Base-by-base conservation (phyloP, 768 basidiomycete genomes). In the Psilocybe cyanescens region DNA sequence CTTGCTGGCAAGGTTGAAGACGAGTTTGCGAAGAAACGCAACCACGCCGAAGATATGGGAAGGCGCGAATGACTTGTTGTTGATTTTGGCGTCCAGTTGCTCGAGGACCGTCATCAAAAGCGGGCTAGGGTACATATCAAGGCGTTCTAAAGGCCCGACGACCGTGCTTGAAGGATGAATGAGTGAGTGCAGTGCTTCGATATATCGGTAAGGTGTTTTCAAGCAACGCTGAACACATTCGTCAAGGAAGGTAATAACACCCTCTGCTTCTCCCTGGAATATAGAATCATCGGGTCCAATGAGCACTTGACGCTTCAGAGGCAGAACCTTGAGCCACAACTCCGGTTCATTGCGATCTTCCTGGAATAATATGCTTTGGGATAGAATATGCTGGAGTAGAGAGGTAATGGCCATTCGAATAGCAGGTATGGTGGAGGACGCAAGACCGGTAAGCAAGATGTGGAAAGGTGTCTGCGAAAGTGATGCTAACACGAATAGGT, bases 191-290 rank as follows among this genome's bases (percentile, higher is more conserved):
- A 88, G 74, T 24, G 88, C 88, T 67, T 97, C 95, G 56, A 97
- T 80, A 70, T 97, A 98, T 30, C 86, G 83, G 71, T 95, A 92
- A 0, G 94, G 92, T 2, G 89, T 90, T 73, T 91, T 94, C 64
- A 89, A 70, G 66, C 90, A 95, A 16, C 92, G 82, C 59, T 90
- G 88, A 2, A 91, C 80, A 68, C 94, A 97, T 54, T 95, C 94
- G 64, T 98, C 96, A 9, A 97, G 67, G 75, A 97, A 95, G 0
- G 74, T 60, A 16, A 90, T 75, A 29, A 89, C 83, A 46, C 79
- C 78, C 5, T 81, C 80, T 9, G 78, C 76, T 74, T 90, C 91
- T 48, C 84, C 85, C 1, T 76, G 78, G 19, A 90, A 75, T 4
- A 77, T 70, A 0, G 81, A 74, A 3, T 81, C 83, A 59, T 90